Evolutionary conservation across 164 flowering plant genomes (phyloP).

Genomic region (Chloranthus sessilifolius): DNA sequence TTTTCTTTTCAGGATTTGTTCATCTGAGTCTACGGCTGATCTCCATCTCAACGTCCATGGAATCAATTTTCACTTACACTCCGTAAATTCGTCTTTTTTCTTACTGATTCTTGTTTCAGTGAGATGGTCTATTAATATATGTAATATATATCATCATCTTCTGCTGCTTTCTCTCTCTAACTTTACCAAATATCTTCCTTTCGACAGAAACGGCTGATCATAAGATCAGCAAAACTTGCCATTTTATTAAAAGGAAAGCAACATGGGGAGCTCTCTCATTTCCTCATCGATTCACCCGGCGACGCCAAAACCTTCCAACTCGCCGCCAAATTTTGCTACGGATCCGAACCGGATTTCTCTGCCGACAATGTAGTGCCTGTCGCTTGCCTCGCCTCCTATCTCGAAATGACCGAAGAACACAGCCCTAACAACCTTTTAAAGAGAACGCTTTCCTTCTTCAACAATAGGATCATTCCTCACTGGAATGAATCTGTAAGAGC

Average conservation of each 20-base stretch:
- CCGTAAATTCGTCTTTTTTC: conserved; percentile 6
- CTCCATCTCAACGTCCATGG: conserved; percentile 13
- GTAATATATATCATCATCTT: background rate
- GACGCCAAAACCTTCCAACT: conserved; percentile 45
- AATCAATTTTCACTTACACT: conserved; percentile 2
- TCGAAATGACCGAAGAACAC: conserved; percentile 63
- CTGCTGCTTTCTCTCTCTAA: background rate
- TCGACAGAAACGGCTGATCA: conserved; percentile 44
- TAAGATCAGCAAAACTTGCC: conserved; percentile 47
- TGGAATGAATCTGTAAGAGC: conserved; percentile 66
- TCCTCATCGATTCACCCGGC: conserved; percentile 36
- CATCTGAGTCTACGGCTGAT: conserved; percentile 7
- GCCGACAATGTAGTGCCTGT: conserved; percentile 50
- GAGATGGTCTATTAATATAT: background rate
- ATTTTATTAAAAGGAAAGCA: conserved; percentile 30
- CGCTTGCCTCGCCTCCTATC: conserved; percentile 43
- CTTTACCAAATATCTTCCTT: background rate
- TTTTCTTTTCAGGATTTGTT: conserved; percentile 4
- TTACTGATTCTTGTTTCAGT: background rate
- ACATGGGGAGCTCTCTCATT: conserved; percentile 19
- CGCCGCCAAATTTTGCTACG: conserved; percentile 63
- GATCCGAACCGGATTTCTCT: conserved; percentile 35
- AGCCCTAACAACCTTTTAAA: conserved; percentile 43
- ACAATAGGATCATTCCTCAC: conserved; percentile 33
- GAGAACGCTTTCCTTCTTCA: conserved; percentile 34